These are phyloP conservation scores for Reticulascus tulasneorum DNA, from an alignment of 2,329 filamentous ascomycete species.

Conservation along the genomic window DNA sequence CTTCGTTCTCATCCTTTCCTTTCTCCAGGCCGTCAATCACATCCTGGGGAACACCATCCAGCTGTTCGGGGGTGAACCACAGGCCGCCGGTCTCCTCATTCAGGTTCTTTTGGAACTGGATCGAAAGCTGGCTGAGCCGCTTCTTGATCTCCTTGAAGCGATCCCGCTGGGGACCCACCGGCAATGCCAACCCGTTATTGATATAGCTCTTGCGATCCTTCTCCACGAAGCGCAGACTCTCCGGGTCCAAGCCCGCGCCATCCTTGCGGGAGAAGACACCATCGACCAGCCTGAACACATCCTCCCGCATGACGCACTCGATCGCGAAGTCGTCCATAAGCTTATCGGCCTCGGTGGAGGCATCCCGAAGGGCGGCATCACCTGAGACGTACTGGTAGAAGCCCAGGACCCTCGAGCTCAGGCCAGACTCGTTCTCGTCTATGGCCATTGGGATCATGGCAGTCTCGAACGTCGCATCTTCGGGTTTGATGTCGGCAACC, in stretches of 20 bases:
- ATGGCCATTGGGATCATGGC: conserved; percentile 64
- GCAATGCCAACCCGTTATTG: conserved; percentile 69
- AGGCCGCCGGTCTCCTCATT: conserved; percentile 80
- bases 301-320: conserved; percentile 76
- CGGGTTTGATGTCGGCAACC: conserved; percentile 54
- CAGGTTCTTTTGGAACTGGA: conserved; percentile 73
- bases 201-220: conserved; percentile 77
- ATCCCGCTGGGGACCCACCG: conserved; percentile 65
- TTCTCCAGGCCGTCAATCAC: conserved; percentile 64
- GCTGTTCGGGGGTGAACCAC: conserved; percentile 71
- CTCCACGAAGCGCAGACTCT: conserved; percentile 69
- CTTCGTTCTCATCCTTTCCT: conserved; percentile 67
- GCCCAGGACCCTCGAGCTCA: conserved; percentile 63
- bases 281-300: conserved; percentile 67
- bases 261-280: conserved; percentile 50
- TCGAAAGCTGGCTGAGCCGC: conserved; percentile 68
- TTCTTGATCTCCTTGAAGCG: conserved; percentile 87
- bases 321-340: conserved; percentile 74
- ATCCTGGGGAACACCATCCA: conserved; percentile 72
- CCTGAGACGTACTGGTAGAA: conserved; percentile 79
- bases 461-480: conserved; percentile 50
- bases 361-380: conserved; percentile 65
- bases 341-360: conserved; percentile 72
- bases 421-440: conserved; percentile 63
- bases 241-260: conserved; percentile 57